phyloP scores from a whole-genome alignment of 306 rosid species.

The Morella rubra region DNA sequence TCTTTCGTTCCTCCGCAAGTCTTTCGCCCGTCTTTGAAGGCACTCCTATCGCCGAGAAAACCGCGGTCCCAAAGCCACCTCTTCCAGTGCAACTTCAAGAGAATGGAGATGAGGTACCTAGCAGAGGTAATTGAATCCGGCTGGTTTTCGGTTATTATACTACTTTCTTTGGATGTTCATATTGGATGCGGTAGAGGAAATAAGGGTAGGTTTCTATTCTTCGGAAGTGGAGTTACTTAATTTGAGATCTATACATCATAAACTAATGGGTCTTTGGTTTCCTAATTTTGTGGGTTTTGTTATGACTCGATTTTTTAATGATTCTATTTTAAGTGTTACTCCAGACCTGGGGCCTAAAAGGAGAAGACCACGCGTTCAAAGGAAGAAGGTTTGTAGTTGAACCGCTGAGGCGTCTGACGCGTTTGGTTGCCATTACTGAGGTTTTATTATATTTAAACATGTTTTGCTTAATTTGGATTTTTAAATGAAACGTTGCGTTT shows the following conservation, averaged over 20 bases:
- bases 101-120: slow-evolving; percentile 34
- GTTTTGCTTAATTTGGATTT: no score
- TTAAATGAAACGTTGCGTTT: no score
- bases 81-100: background rate
- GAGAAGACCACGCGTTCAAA: no score
- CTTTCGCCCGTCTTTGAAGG: slow-evolving; percentile 51
- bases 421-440: no score
- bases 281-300: background rate
- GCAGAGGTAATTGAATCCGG: slow-evolving; percentile 28
- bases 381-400: no score
- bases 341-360: no score
- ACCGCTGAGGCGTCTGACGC: no score
- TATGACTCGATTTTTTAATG: background rate
- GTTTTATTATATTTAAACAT: no score
- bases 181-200: background rate
- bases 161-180: background rate
- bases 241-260: background rate
- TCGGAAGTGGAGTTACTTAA: slow-evolving; percentile 1
- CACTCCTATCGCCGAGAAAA: slow-evolving; percentile 46
- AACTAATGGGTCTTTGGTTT: background rate
- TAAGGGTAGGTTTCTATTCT: background rate
- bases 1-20: slow-evolving; percentile 48
- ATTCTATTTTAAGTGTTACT: background rate
- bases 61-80: background rate
- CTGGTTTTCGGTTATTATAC: background rate